Conservation (phyloP, 2,329 filamentous ascomycete genomes). For the Phaeosphaeriaceae sp. region DNA sequence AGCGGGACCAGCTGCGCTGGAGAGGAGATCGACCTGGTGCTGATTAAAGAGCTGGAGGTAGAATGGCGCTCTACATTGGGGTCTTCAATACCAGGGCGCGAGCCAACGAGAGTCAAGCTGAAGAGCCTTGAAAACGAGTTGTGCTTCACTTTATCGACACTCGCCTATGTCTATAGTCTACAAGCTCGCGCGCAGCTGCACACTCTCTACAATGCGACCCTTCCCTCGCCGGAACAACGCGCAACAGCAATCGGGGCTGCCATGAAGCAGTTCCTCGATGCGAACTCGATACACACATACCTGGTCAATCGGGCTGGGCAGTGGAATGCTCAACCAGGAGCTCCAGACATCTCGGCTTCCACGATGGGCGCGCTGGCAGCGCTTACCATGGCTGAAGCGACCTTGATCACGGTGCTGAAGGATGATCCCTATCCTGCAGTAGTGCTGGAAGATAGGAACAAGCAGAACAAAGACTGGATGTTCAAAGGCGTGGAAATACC, state of each 20-base stretch:
- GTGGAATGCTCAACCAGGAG: conserved; percentile 42
- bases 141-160: conserved; percentile 76
- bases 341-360: conserved; percentile 52
- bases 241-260: conserved; percentile 74
- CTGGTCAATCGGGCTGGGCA: conserved; percentile 64
- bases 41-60: conserved; percentile 70
- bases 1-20: conserved; percentile 61
- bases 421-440: conserved; percentile 91
- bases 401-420: conserved; percentile 86
- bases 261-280: conserved; percentile 78
- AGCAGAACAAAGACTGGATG: conserved; percentile 94
- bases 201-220: conserved; percentile 71
- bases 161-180: conserved; percentile 76
- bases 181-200: conserved; percentile 76
- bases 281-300: conserved; percentile 79
- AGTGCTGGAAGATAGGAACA: conserved; percentile 81
- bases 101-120: conserved; percentile 71
- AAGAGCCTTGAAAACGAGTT: conserved; percentile 83
- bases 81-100: conserved; percentile 63
- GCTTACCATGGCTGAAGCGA: conserved; percentile 85
- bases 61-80: conserved; percentile 85
- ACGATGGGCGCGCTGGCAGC: conserved; percentile 57
- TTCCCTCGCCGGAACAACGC: conserved; percentile 67
- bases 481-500: conserved; percentile 87
- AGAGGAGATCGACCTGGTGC: conserved; percentile 72